phyloP scores from a whole-genome alignment of 2,329 filamentous ascomycete genomes.

The Paraconiothyrium sp. region DNA sequence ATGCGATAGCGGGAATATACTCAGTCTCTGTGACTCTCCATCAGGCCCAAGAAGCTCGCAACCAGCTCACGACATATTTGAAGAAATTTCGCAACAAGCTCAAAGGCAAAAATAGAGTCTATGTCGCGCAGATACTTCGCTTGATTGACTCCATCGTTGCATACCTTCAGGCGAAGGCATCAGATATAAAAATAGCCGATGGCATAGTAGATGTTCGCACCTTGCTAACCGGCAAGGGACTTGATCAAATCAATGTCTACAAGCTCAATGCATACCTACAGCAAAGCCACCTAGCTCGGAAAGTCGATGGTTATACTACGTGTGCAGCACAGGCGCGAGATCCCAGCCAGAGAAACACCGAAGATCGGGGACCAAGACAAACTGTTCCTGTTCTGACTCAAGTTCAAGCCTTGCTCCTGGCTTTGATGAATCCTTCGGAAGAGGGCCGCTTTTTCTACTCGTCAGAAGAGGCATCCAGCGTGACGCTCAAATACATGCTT shows the following conservation, averaged over 20 bases:
- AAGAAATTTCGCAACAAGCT: constrained; percentile 87
- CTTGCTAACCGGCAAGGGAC: constrained; percentile 82
- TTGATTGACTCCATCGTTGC: constrained; percentile 80
- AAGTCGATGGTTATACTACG: constrained; percentile 87
- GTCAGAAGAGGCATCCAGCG: constrained; percentile 58
- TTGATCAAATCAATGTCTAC: constrained; percentile 94
- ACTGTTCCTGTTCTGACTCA: constrained; percentile 67
- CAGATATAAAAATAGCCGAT: constrained; percentile 59
- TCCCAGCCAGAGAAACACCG: constrained; percentile 11
- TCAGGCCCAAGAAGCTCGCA: constrained; percentile 76
- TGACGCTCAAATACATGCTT: constrained; percentile 82
- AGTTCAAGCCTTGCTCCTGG: constrained; percentile 75
- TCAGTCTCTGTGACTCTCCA: constrained; percentile 77
- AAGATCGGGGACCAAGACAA: constrained; percentile 31
- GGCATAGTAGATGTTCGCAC: constrained; percentile 75
- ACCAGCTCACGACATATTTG: constrained; percentile 82
- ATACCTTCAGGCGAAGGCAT: constrained; percentile 68
- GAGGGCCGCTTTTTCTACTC: constrained; percentile 70
- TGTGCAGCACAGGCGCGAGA: constrained; percentile 64
- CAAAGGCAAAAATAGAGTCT: constrained; percentile 90
- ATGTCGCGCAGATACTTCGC: constrained; percentile 86
- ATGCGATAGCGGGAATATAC: constrained; percentile 87
- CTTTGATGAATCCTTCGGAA: constrained; percentile 84
- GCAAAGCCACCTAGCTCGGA: constrained; percentile 90
- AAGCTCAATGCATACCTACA: constrained; percentile 88